Percentiles rank a stretch among this genome's conserved stretches.
Evolutionary conservation across 495 filamentous ascomycete species (phyloP).

Genomic region (Trichoderma gamsii): DNA sequence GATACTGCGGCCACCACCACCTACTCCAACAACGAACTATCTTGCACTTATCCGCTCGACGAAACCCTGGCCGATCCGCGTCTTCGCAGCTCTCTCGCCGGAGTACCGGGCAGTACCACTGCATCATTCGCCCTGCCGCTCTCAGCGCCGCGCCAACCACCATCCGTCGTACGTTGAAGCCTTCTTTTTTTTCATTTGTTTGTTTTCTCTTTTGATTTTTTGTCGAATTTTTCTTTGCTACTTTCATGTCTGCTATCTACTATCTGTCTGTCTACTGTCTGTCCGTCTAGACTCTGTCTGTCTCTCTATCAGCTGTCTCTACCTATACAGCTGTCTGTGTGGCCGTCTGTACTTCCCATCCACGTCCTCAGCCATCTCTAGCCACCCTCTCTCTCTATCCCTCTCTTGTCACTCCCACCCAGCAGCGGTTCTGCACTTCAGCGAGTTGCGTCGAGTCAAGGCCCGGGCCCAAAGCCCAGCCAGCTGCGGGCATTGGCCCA

Average conservation of each 20-base stretch:
- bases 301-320: not conserved
- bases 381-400: too few relatives aligned
- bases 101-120: slow-evolving; percentile 9
- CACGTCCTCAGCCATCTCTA: too few relatives aligned
- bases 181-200: not conserved
- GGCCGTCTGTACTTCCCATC: not conserved
- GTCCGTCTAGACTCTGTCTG: not conserved
- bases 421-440: too few relatives aligned
- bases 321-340: not conserved
- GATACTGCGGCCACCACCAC: not conserved
- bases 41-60: not conserved
- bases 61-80: slow-evolving; percentile 9
- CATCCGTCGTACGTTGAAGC: not conserved
- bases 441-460: too few relatives aligned
- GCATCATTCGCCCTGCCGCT: slow-evolving; percentile 11
- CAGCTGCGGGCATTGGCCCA: too few relatives aligned
- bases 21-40: not conserved
- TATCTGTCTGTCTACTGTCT: too few relatives aligned
- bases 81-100: not conserved
- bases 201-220: not conserved
- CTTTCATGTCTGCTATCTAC: too few relatives aligned
- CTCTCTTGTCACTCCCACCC: too few relatives aligned
- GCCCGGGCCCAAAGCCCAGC: not conserved
- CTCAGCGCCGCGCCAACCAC: not conserved
- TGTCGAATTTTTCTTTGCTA: too few relatives aligned